Evolutionary conservation across 1,284 basidiomycete species (phyloP).

Genomic region (Tetrapyrgos nigripes): DNA sequence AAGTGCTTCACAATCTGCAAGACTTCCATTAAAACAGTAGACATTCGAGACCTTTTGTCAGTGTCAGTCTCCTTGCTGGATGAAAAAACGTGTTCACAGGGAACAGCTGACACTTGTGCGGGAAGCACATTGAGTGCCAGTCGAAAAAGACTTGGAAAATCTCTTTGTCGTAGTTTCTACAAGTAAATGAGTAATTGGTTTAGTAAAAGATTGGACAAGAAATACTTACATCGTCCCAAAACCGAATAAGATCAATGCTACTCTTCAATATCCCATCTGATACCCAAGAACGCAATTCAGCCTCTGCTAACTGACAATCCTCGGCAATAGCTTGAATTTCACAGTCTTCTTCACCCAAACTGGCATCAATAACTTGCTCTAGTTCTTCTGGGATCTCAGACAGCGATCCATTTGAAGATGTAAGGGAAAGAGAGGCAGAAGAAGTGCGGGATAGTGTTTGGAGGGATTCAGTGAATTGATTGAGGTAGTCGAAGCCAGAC

Average conservation of each 20-base stretch:
- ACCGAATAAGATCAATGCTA: conserved; percentile 27
- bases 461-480: background rate
- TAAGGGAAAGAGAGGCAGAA: background rate
- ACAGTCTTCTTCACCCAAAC: background rate
- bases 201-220: background rate
- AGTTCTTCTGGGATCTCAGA: background rate
- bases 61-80: conserved; percentile 34
- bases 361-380: background rate
- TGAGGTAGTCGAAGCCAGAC: background rate
- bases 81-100: conserved; percentile 38
- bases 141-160: conserved; percentile 19
- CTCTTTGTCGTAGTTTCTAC: conserved; percentile 9
- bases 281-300: background rate
- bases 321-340: background rate
- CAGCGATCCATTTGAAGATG: background rate
- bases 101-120: conserved; percentile 36
- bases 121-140: conserved; percentile 36
- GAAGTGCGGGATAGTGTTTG: background rate
- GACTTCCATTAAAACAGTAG: conserved; percentile 26
- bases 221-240: conserved; percentile 27
- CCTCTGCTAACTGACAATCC: background rate
- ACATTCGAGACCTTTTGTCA: conserved; percentile 14
- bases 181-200: background rate
- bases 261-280: conserved; percentile 6
- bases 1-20: conserved; percentile 32